These are phyloP conservation scores for Chrysosporium queenslandicum DNA, from an alignment of 2,329 filamentous ascomycete species.

Conservation along the genomic window DNA sequence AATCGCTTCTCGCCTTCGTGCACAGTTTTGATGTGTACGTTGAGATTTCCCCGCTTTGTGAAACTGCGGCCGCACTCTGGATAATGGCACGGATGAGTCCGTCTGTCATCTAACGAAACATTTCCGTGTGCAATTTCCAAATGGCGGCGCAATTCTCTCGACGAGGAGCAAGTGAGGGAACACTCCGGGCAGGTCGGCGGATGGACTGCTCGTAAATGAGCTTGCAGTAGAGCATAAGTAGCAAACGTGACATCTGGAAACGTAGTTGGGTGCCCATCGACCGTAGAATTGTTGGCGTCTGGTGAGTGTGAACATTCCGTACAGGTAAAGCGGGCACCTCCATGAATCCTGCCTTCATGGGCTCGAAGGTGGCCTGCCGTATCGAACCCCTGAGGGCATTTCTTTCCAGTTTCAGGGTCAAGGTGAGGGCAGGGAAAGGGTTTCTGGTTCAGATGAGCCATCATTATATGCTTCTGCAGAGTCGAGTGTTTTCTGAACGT, in stretches of 20 bases:
- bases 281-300: slow-evolving; percentile 26
- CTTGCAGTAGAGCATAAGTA: slow-evolving; percentile 59
- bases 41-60: slow-evolving; percentile 73
- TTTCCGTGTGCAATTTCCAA: slow-evolving; percentile 66
- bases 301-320: slow-evolving; percentile 52
- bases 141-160: slow-evolving; percentile 62
- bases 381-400: slow-evolving; percentile 62
- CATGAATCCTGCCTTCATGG: slow-evolving; percentile 62
- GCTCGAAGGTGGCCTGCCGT: slow-evolving; percentile 59
- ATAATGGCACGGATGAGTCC: slow-evolving; percentile 56
- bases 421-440: slow-evolving; percentile 60
- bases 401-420: slow-evolving; percentile 42
- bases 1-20: slow-evolving; percentile 67
- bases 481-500: slow-evolving; percentile 83
- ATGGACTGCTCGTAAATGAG: slow-evolving; percentile 64
- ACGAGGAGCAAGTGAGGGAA: slow-evolving; percentile 55
- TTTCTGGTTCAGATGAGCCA: slow-evolving; percentile 61
- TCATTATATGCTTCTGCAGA: slow-evolving; percentile 68
- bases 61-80: slow-evolving; percentile 64
- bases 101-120: slow-evolving; percentile 49
- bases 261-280: neutral
- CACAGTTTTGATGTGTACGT: slow-evolving; percentile 63
- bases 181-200: slow-evolving; percentile 65
- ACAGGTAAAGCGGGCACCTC: slow-evolving; percentile 63
- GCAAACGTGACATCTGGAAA: slow-evolving; percentile 48